Base-by-base conservation (phyloP, 2,329 filamentous ascomycete species). In the Cryphonectria radicalis region DNA sequence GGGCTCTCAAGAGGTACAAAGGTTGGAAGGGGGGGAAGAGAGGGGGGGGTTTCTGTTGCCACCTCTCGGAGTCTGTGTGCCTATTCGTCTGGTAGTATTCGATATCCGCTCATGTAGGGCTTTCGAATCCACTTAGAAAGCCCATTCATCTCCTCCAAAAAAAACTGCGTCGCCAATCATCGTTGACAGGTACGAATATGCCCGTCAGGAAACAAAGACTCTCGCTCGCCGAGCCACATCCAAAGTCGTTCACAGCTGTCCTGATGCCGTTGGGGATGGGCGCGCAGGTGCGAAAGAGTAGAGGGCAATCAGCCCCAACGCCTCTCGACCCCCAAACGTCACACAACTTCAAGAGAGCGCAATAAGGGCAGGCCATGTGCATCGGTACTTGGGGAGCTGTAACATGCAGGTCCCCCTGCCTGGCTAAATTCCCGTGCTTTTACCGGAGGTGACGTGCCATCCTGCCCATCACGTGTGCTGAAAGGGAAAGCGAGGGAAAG, bases 381-480 rank as follows among this genome's bases (percentile, higher is more conserved):
- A 6, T 32, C 62, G 62, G 62, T 19, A 64, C 62, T 43, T 32
- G 40, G 3, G 25, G 17, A 19, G 40, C 40, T 59, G 55, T 32
- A 8, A 59, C 14, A 17, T 59, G 28, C 55, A 59, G 55, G 53
- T 4, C 17, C 55, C 55, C 55, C 55, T 28, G 25, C 25, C 25
- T 32, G 25, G 55, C 25, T 35, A 32, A 19, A 59, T 32, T 59
- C 55, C 55, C 25, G 55, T 59, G 25, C 25, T 59, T 35, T 43
- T 50, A 22, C 43, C 63, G 42, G 19, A 53, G 25, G 28, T 53
- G 63, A 50, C 63, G 63, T 50, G 7, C 42, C 63, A 46, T 46
- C 2, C 22, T n/a, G 22, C 46, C 46, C 42, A 11, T 25, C 35
- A 10, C 42, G 63, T 53, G 43, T 35, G 28, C 63, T 22, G 11